phyloP scores from a whole-genome alignment of 1,139 yeast species.

The Hyphopichia fennica region DNA sequence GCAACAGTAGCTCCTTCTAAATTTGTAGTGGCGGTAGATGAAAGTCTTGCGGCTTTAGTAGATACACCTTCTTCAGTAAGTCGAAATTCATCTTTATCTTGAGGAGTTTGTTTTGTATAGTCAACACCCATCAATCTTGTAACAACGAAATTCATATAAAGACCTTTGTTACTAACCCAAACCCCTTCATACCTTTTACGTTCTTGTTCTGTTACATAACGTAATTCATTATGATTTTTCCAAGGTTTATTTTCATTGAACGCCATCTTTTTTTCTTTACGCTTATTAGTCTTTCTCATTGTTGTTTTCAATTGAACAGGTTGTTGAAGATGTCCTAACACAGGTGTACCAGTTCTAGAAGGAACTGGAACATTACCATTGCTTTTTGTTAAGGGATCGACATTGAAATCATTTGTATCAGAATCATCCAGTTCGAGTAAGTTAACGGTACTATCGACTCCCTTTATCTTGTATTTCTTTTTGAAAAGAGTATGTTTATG shows the following conservation, averaged over 20 bases:
- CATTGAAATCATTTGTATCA: constrained; percentile 8
- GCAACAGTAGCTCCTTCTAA: constrained; percentile 13
- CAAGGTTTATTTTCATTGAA: constrained; percentile 95
- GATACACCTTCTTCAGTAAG: constrained; percentile 23
- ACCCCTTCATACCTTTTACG: constrained; percentile 87
- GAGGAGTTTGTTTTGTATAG: constrained; percentile 19
- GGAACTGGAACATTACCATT: constrained; percentile 4
- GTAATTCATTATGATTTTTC: constrained; percentile 77
- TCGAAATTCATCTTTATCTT: constrained; percentile 12
- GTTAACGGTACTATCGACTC: constrained; percentile 14
- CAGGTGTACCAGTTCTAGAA: constrained; percentile 14
- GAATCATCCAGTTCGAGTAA: constrained; percentile 15
- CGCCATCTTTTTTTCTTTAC: constrained; percentile 39
- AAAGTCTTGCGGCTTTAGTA: constrained; percentile 29
- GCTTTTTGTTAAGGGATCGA: constrained; percentile 3
- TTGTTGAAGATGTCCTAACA: constrained; percentile 16
- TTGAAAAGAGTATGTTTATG: constrained; percentile 12
- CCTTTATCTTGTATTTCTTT: constrained; percentile 16
- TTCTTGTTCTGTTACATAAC: constrained; percentile 66
- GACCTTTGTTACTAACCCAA: constrained; percentile 86
- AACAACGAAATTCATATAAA: constrained; percentile 49
- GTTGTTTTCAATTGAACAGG: constrained; percentile 60
- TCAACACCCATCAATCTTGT: constrained; percentile 36
- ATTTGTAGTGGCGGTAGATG: constrained; percentile 19
- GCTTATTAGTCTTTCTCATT: constrained; percentile 58